Percentiles rank a stretch among this genome's conserved stretches.
phyloP scores from a whole-genome alignment of 2,329 filamentous ascomycete genomes.

The Verticillium zaregamsianum region DNA sequence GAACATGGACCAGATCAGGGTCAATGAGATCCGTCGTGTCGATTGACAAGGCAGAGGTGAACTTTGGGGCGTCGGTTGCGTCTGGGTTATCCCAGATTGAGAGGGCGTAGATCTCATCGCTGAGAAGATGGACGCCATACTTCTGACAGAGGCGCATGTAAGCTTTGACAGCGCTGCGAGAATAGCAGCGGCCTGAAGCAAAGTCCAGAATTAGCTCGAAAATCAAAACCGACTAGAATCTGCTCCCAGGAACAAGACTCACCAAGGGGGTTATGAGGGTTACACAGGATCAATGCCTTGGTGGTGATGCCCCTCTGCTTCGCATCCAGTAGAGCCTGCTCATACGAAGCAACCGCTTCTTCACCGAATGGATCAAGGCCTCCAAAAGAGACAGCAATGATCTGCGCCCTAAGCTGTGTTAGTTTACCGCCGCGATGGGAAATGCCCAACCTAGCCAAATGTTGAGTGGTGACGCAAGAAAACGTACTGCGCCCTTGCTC shows the following conservation, averaged over 20 bases:
- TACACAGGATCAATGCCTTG: slow-evolving; percentile 44
- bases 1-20: slow-evolving; percentile 43
- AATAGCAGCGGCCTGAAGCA: slow-evolving; percentile 36
- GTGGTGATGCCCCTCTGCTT: slow-evolving; percentile 34
- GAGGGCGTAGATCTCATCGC: slow-evolving; percentile 45
- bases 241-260: neutral
- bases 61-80: slow-evolving; percentile 25
- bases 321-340: slow-evolving; percentile 33
- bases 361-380: slow-evolving; percentile 37
- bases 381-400: slow-evolving; percentile 39
- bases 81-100: slow-evolving; percentile 41
- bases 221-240: no score
- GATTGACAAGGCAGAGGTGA: slow-evolving; percentile 43
- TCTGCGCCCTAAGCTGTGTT: slow-evolving; percentile 24
- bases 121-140: slow-evolving; percentile 48
- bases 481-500: neutral
- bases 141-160: slow-evolving; percentile 43
- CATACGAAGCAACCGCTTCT: slow-evolving; percentile 38
- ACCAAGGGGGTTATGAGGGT: slow-evolving; percentile 47
- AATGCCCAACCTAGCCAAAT: neutral
- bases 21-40: slow-evolving; percentile 40
- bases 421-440: neutral
- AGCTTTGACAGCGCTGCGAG: slow-evolving; percentile 30
- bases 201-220: no score
- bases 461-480: no score